Evolutionary conservation across 495 filamentous ascomycete species (phyloP).

Genomic region (Podospora pseudocomata): DNA sequence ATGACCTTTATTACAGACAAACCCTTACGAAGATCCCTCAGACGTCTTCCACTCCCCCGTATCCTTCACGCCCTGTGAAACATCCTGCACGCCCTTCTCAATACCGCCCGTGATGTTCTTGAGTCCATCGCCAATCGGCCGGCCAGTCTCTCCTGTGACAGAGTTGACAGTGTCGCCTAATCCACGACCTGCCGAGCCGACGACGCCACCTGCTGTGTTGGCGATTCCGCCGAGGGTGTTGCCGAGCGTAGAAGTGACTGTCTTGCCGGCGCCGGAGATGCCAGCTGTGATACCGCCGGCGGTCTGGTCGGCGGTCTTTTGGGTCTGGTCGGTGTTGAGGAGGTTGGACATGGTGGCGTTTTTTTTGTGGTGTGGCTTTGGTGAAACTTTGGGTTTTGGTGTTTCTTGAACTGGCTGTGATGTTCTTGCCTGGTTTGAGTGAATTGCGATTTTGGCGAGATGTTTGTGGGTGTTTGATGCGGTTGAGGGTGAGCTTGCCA

Average conservation of each 20-base stretch:
- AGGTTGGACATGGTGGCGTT: conserved; percentile 10
- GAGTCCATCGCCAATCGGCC: conserved; percentile 59
- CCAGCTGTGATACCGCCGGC: conserved; percentile 46
- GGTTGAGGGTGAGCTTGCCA: not conserved
- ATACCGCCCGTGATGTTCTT: conserved; percentile 53
- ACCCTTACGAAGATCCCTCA: conserved; percentile 1
- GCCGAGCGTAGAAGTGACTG: conserved; percentile 52
- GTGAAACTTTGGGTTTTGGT: not conserved
- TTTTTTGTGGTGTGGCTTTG: conserved; percentile 1
- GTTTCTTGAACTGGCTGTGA: conserved; percentile 1
- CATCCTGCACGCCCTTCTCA: conserved; percentile 50
- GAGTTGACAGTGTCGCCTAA: conserved; percentile 60
- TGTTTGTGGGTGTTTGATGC: not conserved
- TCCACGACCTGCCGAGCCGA: conserved; percentile 59
- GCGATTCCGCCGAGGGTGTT: conserved; percentile 47
- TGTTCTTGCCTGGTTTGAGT: not conserved
- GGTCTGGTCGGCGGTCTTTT: conserved; percentile 48
- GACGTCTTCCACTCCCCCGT: conserved; percentile 55
- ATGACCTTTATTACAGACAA: not conserved
- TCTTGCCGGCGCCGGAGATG: conserved; percentile 45
- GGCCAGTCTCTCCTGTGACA: conserved; percentile 57
- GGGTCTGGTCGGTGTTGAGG: conserved; percentile 7
- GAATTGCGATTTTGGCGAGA: not conserved
- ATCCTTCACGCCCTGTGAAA: conserved; percentile 59
- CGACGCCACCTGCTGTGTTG: conserved; percentile 61